Evolutionary conservation across 495 filamentous ascomycete species (phyloP).

Genomic region (Oidiodendron maius): DNA sequence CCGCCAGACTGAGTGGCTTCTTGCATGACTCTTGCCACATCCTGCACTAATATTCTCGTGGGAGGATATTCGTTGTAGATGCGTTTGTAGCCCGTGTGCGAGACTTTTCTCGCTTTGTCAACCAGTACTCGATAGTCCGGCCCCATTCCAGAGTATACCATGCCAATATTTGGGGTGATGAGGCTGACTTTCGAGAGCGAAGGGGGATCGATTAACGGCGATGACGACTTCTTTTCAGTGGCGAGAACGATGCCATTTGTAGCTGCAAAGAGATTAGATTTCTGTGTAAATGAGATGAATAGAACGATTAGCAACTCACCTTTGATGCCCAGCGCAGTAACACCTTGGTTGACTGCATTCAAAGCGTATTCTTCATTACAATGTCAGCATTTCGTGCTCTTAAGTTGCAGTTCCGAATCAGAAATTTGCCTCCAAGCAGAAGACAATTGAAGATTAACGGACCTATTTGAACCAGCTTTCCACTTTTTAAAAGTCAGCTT

Average conservation of each 20-base stretch:
- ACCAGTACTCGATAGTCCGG: constrained; percentile 97
- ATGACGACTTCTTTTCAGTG: constrained; percentile 98
- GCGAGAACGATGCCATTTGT: constrained; percentile 99
- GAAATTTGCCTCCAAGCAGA: background rate
- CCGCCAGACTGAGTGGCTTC: constrained; percentile 97
- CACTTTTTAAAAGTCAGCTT: constrained; percentile 56
- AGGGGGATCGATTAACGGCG: constrained; percentile 85
- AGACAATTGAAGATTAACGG: constrained; percentile 20
- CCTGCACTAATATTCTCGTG: constrained; percentile 96
- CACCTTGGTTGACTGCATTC: constrained; percentile 98
- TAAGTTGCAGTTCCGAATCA: background rate
- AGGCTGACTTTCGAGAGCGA: constrained; percentile 97
- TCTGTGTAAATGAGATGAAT: constrained; percentile 9
- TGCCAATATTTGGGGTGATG: constrained; percentile 98
- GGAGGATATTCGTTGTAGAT: constrained; percentile 99
- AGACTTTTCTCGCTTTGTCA: constrained; percentile 95
- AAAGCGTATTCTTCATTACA: constrained; percentile 82
- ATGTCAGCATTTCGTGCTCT: constrained; percentile 7
- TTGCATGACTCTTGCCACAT: constrained; percentile 96
- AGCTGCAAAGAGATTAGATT: constrained; percentile 41
- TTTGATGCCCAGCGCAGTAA: constrained; percentile 98
- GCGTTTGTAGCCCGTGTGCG: constrained; percentile 98
- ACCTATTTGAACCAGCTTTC: constrained; percentile 88
- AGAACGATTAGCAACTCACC: constrained; percentile 42
- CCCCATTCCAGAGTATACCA: constrained; percentile 99